Percentiles rank a stretch among this genome's conserved stretches.
These are phyloP conservation scores for Plasmopara halstedii DNA, from an alignment of 352 stramenopile genomes.

Conservation along the genomic window DNA sequence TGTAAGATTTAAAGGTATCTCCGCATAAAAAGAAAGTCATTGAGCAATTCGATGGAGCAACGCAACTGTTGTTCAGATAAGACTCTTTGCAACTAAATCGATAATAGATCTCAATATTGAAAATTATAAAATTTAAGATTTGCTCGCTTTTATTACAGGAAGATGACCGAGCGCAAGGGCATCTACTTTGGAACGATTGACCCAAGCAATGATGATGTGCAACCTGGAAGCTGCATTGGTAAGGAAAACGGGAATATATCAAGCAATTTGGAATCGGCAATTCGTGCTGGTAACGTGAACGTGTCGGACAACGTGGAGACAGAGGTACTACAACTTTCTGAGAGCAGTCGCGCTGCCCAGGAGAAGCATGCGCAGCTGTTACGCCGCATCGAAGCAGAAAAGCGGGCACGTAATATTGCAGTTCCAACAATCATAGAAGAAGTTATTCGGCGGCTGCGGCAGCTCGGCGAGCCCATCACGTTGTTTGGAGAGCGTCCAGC, in stretches of 20 bases:
- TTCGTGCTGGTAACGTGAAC: conserved; percentile 79
- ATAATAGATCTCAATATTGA: no score
- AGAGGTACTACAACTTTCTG: conserved; percentile 76
- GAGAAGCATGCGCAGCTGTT: conserved; percentile 85
- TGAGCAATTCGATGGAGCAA: no score
- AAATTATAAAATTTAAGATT: no score
- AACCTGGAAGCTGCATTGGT: conserved; percentile 30
- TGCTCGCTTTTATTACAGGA: neutral
- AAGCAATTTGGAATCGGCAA: conserved; percentile 55
- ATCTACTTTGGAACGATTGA: conserved; percentile 82
- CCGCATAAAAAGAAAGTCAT: no score
- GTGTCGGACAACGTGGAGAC: conserved; percentile 65
- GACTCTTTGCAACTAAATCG: no score
- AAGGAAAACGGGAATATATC: conserved; percentile 2
- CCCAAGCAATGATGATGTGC: conserved; percentile 22
- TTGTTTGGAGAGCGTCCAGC: conserved; percentile 94
- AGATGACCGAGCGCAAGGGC: conserved; percentile 62
- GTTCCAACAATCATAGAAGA: conserved; percentile 91
- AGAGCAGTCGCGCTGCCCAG: conserved; percentile 75
- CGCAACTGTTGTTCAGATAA: no score
- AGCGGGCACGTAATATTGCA: conserved; percentile 81
- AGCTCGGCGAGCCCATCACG: conserved; percentile 88
- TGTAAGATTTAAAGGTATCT: no score
- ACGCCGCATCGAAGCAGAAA: conserved; percentile 87
- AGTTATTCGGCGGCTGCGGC: conserved; percentile 85